Base-by-base conservation (phyloP, 177 flowering plant genomes). In the Vitis hybrid region DNA sequence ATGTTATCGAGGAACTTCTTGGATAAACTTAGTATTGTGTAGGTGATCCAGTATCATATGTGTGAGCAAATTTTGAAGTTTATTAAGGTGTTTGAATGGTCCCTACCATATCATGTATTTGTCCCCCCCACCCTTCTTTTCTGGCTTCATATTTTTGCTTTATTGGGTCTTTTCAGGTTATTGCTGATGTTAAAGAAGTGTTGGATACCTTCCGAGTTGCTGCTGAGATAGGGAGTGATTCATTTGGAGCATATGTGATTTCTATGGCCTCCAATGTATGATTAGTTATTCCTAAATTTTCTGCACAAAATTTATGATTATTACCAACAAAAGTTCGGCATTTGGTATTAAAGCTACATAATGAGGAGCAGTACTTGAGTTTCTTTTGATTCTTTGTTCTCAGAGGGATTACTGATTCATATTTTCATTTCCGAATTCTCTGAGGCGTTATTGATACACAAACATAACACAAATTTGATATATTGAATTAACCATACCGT, bases 231-330 rank as follows among this genome's bases (percentile, higher is more conserved):
- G 98, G 98, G 69, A 87, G 87, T 78, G 98, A 92, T 73, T 89
- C 95, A 64, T 84, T 94, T 67, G 98, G 97, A 73, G 98, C 98
- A 56, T 94, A 94, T 81, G 97, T 94, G 69, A 94, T 91, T 74
- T 94, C 98, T 72, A 94, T 94, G 97, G 98, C 97, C 60, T 91
- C 98, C 60, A 81, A 91, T 82, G 98, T 94, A 84, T 61, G 82
- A 52, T 51, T 51, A 54, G 13, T 23, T 39, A 11, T 23, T 12
- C 32, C 32, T 11, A 57, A 34, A 34, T 34, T 34, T 34, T 34
- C 45, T 34, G 45, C 45, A 34, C 45, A 34, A 23, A 23, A 23
- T 23, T 6, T 6, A 34, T 34, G 45, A 34, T 34, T 34, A 34
- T 34, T 34, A 34, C 45, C 45, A 34, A 34, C 45, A 34, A 6